phyloP scores from a whole-genome alignment of 129 eudicot species.

The Ambrosia artemisiifolia region DNA sequence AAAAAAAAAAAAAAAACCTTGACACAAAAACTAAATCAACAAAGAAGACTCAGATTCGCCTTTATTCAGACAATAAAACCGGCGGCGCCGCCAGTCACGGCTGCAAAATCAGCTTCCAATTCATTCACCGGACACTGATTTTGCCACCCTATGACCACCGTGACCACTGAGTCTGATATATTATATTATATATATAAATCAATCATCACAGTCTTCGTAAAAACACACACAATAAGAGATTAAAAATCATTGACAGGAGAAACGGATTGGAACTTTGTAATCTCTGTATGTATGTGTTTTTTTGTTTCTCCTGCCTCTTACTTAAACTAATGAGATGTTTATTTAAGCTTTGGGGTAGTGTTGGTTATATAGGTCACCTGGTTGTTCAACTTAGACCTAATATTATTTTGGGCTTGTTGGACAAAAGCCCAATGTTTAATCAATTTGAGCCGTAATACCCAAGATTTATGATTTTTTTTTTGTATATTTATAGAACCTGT shows the following conservation, averaged over 20 bases:
- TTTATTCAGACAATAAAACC: constrained; percentile 29
- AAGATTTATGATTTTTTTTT: too few species aligned
- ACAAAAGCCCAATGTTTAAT: neutral
- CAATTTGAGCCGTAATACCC: neutral
- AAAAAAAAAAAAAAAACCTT: too few species aligned
- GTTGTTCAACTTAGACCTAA: constrained; percentile 5
- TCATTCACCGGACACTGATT: neutral
- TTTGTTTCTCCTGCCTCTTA: constrained; percentile 15
- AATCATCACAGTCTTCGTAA: constrained; percentile 29
- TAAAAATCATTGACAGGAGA: constrained; percentile 16
- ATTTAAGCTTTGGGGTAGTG: too few species aligned
- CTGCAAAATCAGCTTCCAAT: constrained; percentile 20
- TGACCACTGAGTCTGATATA: constrained; percentile 15
- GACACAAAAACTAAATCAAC: neutral
- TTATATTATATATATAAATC: constrained; percentile 2
- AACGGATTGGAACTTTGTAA: neutral
- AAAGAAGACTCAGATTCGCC: constrained; percentile 34
- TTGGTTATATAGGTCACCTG: neutral
- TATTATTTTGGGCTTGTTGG: neutral
- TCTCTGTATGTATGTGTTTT: constrained; percentile 7
- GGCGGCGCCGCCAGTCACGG: constrained; percentile 7
- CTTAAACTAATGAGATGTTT: constrained; percentile 27
- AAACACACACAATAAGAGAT: constrained; percentile 19
- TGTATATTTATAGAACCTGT: too few species aligned
- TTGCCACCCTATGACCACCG: constrained; percentile 27